Conservation (phyloP, 805 yeast species). For the Myxozyma neotropica region DNA sequence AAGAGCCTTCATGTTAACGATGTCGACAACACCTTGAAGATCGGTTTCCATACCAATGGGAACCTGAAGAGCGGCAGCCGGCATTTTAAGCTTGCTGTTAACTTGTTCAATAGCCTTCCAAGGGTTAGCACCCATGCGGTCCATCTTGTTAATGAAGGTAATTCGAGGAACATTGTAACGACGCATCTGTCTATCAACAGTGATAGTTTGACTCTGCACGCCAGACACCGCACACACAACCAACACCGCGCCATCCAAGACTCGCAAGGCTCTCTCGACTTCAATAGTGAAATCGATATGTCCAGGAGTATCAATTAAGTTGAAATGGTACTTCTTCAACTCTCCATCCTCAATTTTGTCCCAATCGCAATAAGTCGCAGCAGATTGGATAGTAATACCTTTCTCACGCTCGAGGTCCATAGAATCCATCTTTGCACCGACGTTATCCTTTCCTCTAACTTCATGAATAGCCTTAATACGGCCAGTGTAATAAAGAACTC, state of each 20-base stretch:
- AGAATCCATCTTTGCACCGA: conserved; percentile 99
- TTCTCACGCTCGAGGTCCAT: conserved; percentile 99
- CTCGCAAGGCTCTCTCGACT: conserved; percentile 98
- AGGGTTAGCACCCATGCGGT: conserved; percentile 98
- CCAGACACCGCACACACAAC: conserved; percentile 99
- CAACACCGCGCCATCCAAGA: conserved; percentile 95
- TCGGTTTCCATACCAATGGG: conserved; percentile 94
- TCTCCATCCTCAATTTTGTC: conserved; percentile 45
- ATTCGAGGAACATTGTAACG: conserved; percentile 96
- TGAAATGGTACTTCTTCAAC: conserved; percentile 72
- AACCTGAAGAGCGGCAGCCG: conserved; percentile 97
- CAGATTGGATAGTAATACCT: conserved; percentile 98
- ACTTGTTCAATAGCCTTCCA: conserved; percentile 92
- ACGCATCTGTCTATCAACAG: conserved; percentile 98
- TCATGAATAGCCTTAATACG: conserved; percentile 96
- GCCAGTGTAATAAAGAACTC: conserved; percentile 94
- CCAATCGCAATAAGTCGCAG: conserved; percentile 99
- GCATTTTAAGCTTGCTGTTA: conserved; percentile 80
- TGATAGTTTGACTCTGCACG: conserved; percentile 97
- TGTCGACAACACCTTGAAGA: conserved; percentile 85
- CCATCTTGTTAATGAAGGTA: conserved; percentile 97
- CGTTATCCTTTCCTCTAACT: conserved; percentile 88
- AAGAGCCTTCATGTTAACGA: conserved; percentile 81
- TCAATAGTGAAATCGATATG: conserved; percentile 98
- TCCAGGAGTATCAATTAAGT: conserved; percentile 97